phyloP scores from a whole-genome alignment of 2,329 filamentous ascomycete species.

The Fusarium fujikuroi region DNA sequence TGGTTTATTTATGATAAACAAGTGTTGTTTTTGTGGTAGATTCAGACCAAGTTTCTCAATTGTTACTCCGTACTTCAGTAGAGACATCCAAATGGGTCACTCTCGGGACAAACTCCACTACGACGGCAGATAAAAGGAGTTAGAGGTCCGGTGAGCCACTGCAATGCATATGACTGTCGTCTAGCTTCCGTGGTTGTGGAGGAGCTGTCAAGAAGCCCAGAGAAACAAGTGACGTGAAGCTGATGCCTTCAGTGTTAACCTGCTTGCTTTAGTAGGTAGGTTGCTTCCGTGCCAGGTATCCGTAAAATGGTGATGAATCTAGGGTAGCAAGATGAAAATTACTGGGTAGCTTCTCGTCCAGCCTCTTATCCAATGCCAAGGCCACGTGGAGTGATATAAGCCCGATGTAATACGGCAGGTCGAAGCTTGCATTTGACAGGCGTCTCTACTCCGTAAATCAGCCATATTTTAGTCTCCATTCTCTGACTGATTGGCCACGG shows the following conservation, averaged over 20 bases:
- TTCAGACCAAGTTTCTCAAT: background rate
- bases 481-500: slow-evolving; percentile 4
- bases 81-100: background rate
- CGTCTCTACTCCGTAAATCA: background rate
- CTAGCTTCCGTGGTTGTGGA: background rate
- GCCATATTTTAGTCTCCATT: background rate
- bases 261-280: background rate
- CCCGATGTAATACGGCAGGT: background rate
- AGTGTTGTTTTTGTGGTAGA: background rate
- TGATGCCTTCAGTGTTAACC: background rate
- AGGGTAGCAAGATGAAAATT: background rate
- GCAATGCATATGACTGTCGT: background rate
- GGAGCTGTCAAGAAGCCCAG: background rate
- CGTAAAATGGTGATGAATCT: background rate
- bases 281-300: background rate
- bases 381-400: slow-evolving; percentile 38
- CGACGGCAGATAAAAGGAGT: slow-evolving; percentile 1
- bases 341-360: background rate
- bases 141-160: slow-evolving; percentile 8
- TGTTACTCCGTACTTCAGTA: background rate
- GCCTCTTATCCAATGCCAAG: slow-evolving; percentile 35
- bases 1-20: background rate
- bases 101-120: slow-evolving; percentile 1
- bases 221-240: background rate
- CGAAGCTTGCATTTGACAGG: slow-evolving; percentile 16